Percentiles rank a stretch among this genome's conserved stretches.
Conservation (phyloP, 2,329 filamentous ascomycete genomes). For the Penicillium frequentans region DNA sequence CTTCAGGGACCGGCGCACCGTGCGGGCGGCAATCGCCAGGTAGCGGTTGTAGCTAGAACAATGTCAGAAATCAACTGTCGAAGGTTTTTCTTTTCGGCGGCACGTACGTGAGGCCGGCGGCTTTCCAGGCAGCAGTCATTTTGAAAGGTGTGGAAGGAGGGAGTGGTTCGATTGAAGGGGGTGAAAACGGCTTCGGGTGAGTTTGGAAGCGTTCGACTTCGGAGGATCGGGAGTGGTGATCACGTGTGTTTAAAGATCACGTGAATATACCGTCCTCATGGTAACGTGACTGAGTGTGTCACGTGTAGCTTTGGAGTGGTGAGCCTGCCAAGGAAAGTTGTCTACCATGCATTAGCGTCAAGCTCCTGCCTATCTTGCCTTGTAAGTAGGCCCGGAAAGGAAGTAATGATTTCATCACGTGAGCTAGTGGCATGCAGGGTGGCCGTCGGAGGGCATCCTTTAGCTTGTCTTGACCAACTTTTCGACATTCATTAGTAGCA, state of each 20-base stretch:
- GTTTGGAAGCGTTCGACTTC: conserved; percentile 36
- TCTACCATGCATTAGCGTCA: too few relatives aligned
- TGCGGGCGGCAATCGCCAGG: conserved; percentile 90
- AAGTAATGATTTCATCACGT: too few relatives aligned
- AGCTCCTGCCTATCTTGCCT: too few relatives aligned
- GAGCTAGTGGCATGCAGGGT: neutral
- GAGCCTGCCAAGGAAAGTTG: too few relatives aligned
- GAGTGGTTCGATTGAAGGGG: conserved; percentile 29
- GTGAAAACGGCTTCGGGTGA: conserved; percentile 30
- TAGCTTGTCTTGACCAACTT: neutral
- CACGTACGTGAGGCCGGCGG: conserved; percentile 88
- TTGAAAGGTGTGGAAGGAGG: conserved; percentile 48
- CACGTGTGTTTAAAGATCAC: conserved; percentile 18
- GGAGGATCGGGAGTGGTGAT: conserved; percentile 34
- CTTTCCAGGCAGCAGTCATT: conserved; percentile 99
- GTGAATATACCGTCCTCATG: neutral
- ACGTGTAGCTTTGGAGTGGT: too few relatives aligned
- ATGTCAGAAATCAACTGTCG: conserved; percentile 24
- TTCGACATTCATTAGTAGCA: neutral
- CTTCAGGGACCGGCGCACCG: conserved; percentile 95
- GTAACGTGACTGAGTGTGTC: too few relatives aligned
- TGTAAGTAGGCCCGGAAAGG: too few relatives aligned
- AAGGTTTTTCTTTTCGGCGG: conserved; percentile 3
- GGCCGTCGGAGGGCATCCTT: neutral
- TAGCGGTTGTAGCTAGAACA: conserved; percentile 95